phyloP scores from a whole-genome alignment of 2,329 filamentous ascomycete species.

The Chaetomiaceae sp. region DNA sequence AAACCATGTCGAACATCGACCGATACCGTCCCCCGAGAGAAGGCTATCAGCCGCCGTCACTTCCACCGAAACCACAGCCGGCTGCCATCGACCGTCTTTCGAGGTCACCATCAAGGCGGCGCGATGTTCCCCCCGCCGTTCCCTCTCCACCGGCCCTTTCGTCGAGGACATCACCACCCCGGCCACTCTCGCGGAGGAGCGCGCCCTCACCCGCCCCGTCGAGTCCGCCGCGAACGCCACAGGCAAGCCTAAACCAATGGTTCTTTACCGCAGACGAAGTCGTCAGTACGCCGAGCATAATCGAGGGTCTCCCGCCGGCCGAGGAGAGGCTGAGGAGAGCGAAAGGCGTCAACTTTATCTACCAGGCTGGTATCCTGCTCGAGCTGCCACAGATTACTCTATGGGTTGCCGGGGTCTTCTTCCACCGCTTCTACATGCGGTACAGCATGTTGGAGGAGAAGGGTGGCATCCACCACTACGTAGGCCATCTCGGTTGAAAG shows the following conservation, averaged over 20 bases:
- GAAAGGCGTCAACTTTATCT: constrained; percentile 95
- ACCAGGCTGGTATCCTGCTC: constrained; percentile 86
- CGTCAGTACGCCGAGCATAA: constrained; percentile 73
- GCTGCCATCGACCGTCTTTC: constrained; percentile 39
- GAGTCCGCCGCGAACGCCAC: constrained; percentile 35
- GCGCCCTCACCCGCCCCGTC: constrained; percentile 42
- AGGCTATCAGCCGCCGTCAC: constrained; percentile 46
- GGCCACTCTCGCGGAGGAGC: constrained; percentile 40
- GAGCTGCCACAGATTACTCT: constrained; percentile 89
- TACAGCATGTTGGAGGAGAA: constrained; percentile 73
- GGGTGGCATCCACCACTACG: constrained; percentile 82
- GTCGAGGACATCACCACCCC: constrained; percentile 52
- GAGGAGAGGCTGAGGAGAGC: constrained; percentile 77
- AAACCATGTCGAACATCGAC: constrained; percentile 16
- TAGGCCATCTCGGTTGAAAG: constrained; percentile 41
- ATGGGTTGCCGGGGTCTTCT: constrained; percentile 87
- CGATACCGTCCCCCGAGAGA: constrained; percentile 12
- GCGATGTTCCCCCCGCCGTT: constrained; percentile 56
- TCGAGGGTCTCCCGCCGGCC: constrained; percentile 71
- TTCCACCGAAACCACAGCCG: constrained; percentile 37
- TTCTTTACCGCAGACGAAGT: constrained; percentile 82
- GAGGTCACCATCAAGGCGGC: constrained; percentile 47
- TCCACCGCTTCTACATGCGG: constrained; percentile 95
- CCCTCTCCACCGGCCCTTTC: constrained; percentile 57
- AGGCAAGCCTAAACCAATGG: constrained; percentile 64